Evolutionary conservation across 257 asterid species (phyloP), one percentile per base, ranked within the genome.

Genomic region (Solanum tacnaense): DNA sequence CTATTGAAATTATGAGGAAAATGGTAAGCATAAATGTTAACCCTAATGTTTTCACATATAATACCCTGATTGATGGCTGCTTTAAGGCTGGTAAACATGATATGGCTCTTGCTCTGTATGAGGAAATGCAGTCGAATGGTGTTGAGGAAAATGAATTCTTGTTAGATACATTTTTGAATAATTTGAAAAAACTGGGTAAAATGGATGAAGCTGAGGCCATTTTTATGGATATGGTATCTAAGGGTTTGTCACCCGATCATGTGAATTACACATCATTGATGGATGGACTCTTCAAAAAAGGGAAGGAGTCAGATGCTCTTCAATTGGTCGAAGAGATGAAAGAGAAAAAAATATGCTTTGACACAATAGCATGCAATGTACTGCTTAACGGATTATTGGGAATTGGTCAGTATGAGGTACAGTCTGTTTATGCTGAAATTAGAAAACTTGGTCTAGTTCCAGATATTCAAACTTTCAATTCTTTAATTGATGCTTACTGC

Each of bases 201-300:
- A 89, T 92, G 88, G 94, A 88, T 83, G 98, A 95, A 89, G 98
- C 96, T 10, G 94, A 91, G 89, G 89, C 91, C 52, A 85, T 97
- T 86, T 93, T 93, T 87, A 87, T 88, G 81, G 91, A 92, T 88
- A 91, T 88, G 68, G 67, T 87, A 75, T 92, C 94, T 11, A 91
- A 91, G 65, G 98, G 98, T 83, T 89, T 92, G 91, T 62, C 84
- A 79, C 97, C 96, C 49, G 99, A 96, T 91, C 91, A 85, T 90
- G 98, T 96, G 49, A 97, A 92, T 87, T 95, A 94, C 91, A 96
- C 99, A 9, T 91, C 96, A 36, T 87, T 97, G 87, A 95, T 97
- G 96, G 98, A 96, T 89, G 97, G 92, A 38, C 89, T 96, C 86
- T 97, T 97, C 91, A 96, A 97, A 93, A 90, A 95, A 56, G 98